Percentiles rank a stretch among this genome's conserved stretches.
phyloP scores from a whole-genome alignment of 2,329 filamentous ascomycete species.

The Periglandula ipomoeae region DNA sequence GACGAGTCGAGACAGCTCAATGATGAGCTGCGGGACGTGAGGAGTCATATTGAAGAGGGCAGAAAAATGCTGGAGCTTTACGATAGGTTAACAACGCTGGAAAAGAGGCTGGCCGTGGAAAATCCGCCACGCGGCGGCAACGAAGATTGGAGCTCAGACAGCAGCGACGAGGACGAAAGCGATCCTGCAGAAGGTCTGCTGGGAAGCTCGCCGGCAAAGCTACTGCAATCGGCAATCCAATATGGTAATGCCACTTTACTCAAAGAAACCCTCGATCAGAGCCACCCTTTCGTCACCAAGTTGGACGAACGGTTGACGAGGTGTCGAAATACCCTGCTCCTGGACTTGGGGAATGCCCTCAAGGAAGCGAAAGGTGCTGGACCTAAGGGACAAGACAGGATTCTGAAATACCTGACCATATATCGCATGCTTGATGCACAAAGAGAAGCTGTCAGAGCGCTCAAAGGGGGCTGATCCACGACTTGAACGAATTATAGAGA shows the following conservation, averaged over 20 bases:
- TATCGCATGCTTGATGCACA: slow-evolving; percentile 45
- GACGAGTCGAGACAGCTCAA: slow-evolving; percentile 54
- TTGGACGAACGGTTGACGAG: slow-evolving; percentile 41
- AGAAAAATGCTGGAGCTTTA: slow-evolving; percentile 59
- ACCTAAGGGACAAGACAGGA: slow-evolving; percentile 29
- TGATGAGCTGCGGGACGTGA: slow-evolving; percentile 56
- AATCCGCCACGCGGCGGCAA: slow-evolving; percentile 18
- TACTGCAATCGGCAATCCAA: slow-evolving; percentile 36
- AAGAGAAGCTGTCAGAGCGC: slow-evolving; percentile 39
- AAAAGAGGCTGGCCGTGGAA: slow-evolving; percentile 51
- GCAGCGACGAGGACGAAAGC: slow-evolving; percentile 32
- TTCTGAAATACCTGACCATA: slow-evolving; percentile 43
- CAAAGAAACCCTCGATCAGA: slow-evolving; percentile 34
- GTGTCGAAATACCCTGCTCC: slow-evolving; percentile 47
- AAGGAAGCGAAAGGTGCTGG: slow-evolving; percentile 36
- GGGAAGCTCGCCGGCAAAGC: slow-evolving; percentile 37
- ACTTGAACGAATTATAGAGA: background rate
- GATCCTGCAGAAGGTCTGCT: slow-evolving; percentile 22
- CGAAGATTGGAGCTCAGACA: slow-evolving; percentile 19
- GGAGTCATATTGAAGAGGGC: slow-evolving; percentile 51
- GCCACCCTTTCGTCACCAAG: slow-evolving; percentile 40
- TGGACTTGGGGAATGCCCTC: slow-evolving; percentile 44
- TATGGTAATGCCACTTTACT: slow-evolving; percentile 34
- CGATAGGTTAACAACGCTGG: slow-evolving; percentile 51
- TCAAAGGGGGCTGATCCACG: slow-evolving; percentile 28